phyloP scores from a whole-genome alignment of 768 basidiomycete species.

The Tulasnella sp. region DNA sequence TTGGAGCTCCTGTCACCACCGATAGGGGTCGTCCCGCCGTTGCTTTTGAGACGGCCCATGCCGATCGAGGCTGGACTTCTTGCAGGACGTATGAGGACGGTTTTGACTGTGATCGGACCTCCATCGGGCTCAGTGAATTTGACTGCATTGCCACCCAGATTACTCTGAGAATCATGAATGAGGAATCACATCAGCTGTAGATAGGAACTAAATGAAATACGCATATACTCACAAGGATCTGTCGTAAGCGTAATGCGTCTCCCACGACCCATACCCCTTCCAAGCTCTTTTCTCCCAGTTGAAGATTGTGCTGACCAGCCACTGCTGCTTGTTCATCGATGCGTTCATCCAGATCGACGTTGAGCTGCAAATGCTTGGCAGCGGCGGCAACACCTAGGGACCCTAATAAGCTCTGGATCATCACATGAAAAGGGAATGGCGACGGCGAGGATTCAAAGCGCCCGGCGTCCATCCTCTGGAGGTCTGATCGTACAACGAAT shows the following conservation, averaged over 20 bases:
- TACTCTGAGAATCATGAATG: too few relatives aligned
- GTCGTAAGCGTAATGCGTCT: conserved; percentile 28
- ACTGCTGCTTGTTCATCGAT: conserved; percentile 24
- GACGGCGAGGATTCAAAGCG: conserved; percentile 43
- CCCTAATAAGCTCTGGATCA: conserved; percentile 31
- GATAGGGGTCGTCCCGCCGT: background rate
- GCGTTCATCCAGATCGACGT: conserved; percentile 22
- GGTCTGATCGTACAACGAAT: conserved; percentile 21
- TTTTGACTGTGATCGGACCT: conserved; percentile 19
- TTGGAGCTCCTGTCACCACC: background rate
- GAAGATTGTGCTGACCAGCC: conserved; percentile 8
- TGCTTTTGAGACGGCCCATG: background rate
- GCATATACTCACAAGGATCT: conserved; percentile 21
- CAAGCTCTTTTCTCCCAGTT: conserved; percentile 15
- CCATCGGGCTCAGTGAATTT: conserved; percentile 24
- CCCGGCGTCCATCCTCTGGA: conserved; percentile 51
- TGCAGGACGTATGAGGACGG: background rate
- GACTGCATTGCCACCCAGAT: conserved; percentile 20
- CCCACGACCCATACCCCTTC: conserved; percentile 22
- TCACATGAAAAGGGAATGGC: conserved; percentile 34
- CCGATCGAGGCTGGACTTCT: background rate
- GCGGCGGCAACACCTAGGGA: conserved; percentile 24
- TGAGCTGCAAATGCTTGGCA: conserved; percentile 20
- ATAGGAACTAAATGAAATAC: background rate
- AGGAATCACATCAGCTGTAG: too few relatives aligned